Evolutionary conservation across 1,139 yeast species (phyloP), one percentile per base, ranked within the genome.

Genomic region (Saccharomycopsis crataegensis): DNA sequence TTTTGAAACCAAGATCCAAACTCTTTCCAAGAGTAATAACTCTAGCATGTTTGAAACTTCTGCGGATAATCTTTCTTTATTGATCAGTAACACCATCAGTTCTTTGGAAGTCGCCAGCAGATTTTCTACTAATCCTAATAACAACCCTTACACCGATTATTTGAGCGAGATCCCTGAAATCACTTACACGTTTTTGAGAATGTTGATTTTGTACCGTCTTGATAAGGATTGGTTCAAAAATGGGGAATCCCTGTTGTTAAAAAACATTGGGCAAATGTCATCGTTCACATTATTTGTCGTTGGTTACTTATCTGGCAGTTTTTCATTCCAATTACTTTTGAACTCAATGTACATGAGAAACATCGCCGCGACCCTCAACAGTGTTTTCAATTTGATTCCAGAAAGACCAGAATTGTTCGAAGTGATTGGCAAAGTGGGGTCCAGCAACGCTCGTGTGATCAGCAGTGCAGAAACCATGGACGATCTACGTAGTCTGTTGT

Each of bases 51-150:
- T 37, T 14, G 14, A 44, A 8, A 44, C 14, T 44, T 31, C 34
- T 17, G 12, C 3, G 28, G 47, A 44, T 40, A 38, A 56, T 57
- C 48, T 69, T 60, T 60, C 72, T 46, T 48, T 64, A 37, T 50
- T 76, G 53, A 67, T 82, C 61, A 82, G 82, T 57, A 77, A 81
- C 59, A 79, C 86, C 0, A 73, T 83, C 36, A 73, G 77, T 48
- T 75, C 80, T 76, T 65, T 72, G 50, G 89, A 83, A 62, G 75
- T 81, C 33, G 63, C 81, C 0, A 70, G 79, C 1, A 72, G 89
- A 59, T 61, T 75, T 33, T 77, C 77, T 1, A 43, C 43, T 4
- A 61, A 65, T 14, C 40, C 43, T 28, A 33, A 38, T 31, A 38
- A 33, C 8, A 32, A 48, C 12, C 65, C 75, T 6, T 69, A 70